Evolutionary conservation across 345 rosid genomes (phyloP), one percentile per base, ranked within the genome.

Genomic region (Linum lewisii): DNA sequence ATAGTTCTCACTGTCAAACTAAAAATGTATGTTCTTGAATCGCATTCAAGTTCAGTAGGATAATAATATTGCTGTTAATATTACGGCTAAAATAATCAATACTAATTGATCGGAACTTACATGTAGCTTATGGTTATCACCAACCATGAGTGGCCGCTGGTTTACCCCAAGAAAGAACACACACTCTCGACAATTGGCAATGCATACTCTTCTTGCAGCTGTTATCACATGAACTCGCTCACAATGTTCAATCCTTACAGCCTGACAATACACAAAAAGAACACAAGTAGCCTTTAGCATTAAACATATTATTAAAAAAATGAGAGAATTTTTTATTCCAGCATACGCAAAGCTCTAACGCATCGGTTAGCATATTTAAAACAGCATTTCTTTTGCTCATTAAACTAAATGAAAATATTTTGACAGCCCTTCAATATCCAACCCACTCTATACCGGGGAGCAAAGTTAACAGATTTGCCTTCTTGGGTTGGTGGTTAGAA

Each of bases 61-160:
- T 16, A 42, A 16, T 42, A 11, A 16, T 11, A 42, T 42, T 42
- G 47, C 47, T 42, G 16, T 11, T 42, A 42, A 8, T 16, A 34
- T 34, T 34, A 34, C 38, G 15, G 15, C 5, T 9, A 53, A n/a
- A n/a, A 62, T 24, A 38, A 44, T 32, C 24, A 47, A 1, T 38
- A 42, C 10, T 6, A 59, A 32, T 57, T 3, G 23, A 24, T 16
- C 65, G 56, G 56, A 7, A 68, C 79, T 69, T 29, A 94, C 99
- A 88, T 94, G 99, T 47, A 94, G 70, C 78, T 85, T 94, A 78
- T 94, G 99, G 73, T 94, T 94, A 72, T 94, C 99, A 44, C 99
- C 99, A 66, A 90, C 84, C 66, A 94, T 83, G 34, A 94, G 93
- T n/a, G 99, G 97, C 68, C 80, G 85, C 77, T 90, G 96, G 77